Evolutionary conservation across 1,139 yeast genomes (phyloP).

Genomic region (Scheffersomyces stambukii): DNA sequence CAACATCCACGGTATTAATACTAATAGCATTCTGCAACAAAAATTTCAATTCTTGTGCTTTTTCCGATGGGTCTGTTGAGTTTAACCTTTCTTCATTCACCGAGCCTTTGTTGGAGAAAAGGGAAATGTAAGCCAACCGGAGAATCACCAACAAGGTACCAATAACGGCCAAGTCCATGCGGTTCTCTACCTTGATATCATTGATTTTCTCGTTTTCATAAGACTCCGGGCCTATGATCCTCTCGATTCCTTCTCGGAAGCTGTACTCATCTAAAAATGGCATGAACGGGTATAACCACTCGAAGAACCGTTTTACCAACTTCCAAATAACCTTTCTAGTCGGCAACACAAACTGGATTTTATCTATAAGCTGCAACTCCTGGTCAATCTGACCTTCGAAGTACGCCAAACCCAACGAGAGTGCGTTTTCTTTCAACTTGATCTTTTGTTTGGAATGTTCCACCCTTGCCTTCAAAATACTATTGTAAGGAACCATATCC

Average conservation of each 20-base stretch:
- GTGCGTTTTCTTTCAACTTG: conserved; percentile 14
- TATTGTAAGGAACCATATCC: conserved; percentile 33
- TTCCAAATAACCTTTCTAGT: conserved; percentile 29
- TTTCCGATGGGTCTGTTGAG: conserved; percentile 18
- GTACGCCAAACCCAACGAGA: conserved; percentile 27
- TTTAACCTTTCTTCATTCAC: conserved; percentile 24
- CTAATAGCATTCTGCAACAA: conserved; percentile 46
- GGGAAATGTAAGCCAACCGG: conserved; percentile 28
- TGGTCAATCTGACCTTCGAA: conserved; percentile 26
- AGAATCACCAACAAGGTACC: conserved; percentile 28
- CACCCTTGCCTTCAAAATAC: conserved; percentile 22
- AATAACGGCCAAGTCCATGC: conserved; percentile 30
- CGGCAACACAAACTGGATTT: conserved; percentile 30
- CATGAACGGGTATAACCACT: conserved; percentile 30
- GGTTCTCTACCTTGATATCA: conserved; percentile 21
- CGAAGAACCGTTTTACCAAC: conserved; percentile 27
- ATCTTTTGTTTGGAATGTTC: conserved; percentile 12
- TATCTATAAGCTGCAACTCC: conserved; percentile 29
- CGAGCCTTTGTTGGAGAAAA: conserved; percentile 29
- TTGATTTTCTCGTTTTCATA: conserved; percentile 18
- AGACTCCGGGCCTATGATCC: conserved; percentile 24
- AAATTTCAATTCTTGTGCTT: conserved; percentile 33
- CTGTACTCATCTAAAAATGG: conserved; percentile 32
- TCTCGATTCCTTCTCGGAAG: conserved; percentile 16
- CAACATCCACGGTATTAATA: conserved; percentile 40